Percentiles rank a stretch among this genome's conserved stretches.
Conservation (phyloP, 1,284 basidiomycete species). For the Tranzscheliella williamsii region DNA sequence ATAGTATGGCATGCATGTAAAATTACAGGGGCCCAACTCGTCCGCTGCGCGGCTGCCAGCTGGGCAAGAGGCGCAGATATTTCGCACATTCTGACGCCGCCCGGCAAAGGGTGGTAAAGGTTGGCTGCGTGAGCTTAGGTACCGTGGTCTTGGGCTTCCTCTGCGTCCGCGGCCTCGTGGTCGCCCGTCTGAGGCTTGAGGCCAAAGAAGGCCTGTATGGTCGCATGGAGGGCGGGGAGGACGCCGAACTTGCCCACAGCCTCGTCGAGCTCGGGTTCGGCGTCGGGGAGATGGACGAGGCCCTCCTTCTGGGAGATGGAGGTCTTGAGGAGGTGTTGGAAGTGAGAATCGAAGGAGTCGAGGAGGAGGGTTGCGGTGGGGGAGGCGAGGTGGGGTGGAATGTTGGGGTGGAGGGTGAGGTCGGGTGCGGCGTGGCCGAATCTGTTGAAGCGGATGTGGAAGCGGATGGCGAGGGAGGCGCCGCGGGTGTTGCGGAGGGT, state of each 20-base stretch:
- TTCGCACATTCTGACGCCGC: too few relatives aligned
- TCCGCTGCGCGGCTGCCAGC: too few relatives aligned
- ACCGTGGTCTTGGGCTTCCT: conserved; percentile 1
- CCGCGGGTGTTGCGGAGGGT: conserved; percentile 1
- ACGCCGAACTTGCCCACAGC: conserved; percentile 13
- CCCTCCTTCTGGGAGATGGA: conserved; percentile 3
- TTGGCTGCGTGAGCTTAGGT: too few relatives aligned
- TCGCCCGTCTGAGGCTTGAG: not conserved
- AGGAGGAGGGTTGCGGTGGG: not conserved
- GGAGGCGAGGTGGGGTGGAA: not conserved
- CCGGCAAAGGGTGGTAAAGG: too few relatives aligned
- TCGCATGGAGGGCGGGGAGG: conserved; percentile 2
- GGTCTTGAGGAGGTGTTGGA: conserved; percentile 9
- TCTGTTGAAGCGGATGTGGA: conserved; percentile 14
- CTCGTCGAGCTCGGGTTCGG: conserved; percentile 1
- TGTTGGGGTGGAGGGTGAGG: not conserved
- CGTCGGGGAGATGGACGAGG: conserved; percentile 7
- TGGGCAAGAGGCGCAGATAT: too few relatives aligned
- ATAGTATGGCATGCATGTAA: too few relatives aligned
- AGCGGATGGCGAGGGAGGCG: conserved; percentile 4
- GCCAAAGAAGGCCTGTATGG: conserved; percentile 16
- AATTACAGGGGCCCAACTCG: too few relatives aligned
- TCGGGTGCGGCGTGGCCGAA: conserved; percentile 18
- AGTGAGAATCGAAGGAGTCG: conserved; percentile 1
- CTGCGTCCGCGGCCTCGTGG: not conserved